A percentile compares a stretch with the other conserved stretches of the same genome.
phyloP scores from a whole-genome alignment of 441 rosid species.

The Melastoma candidum region DNA sequence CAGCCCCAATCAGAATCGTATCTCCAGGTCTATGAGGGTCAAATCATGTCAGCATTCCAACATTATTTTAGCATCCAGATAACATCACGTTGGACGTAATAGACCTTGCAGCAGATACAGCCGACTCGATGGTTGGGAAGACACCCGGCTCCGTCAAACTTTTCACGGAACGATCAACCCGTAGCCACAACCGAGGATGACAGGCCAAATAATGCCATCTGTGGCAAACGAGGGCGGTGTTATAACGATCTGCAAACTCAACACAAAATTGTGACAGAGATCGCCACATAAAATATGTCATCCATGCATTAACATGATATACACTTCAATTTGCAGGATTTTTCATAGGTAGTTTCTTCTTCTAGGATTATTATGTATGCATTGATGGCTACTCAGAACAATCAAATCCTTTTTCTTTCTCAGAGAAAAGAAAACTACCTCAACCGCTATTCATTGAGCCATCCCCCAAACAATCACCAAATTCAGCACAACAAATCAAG shows the following conservation, averaged over 20 bases:
- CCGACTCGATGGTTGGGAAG: slow-evolving; percentile 62
- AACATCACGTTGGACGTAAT: slow-evolving; percentile 9
- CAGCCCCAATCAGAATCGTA: slow-evolving; percentile 81
- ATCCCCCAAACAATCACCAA: too few relatives aligned
- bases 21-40: slow-evolving; percentile 71
- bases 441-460: too few relatives aligned
- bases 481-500: too few relatives aligned
- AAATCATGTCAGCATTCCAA: slow-evolving; percentile 16
- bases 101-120: slow-evolving; percentile 94
- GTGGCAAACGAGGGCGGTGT: slow-evolving; percentile 99
- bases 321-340: background rate
- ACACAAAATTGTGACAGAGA: slow-evolving; percentile 33
- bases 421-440: too few relatives aligned
- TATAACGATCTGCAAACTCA: slow-evolving; percentile 82
- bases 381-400: too few relatives aligned
- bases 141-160: slow-evolving; percentile 56
- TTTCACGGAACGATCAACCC: slow-evolving; percentile 64
- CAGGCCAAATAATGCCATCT: slow-evolving; percentile 95
- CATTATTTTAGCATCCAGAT: background rate
- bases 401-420: too few relatives aligned
- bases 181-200: slow-evolving; percentile 93
- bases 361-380: background rate
- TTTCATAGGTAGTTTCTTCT: background rate
- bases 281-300: background rate
- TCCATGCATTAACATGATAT: background rate